Evolutionary conservation across 768 basidiomycete genomes (phyloP), one percentile per base, ranked within the genome.

Genomic region (Peribolospora baueri): DNA sequence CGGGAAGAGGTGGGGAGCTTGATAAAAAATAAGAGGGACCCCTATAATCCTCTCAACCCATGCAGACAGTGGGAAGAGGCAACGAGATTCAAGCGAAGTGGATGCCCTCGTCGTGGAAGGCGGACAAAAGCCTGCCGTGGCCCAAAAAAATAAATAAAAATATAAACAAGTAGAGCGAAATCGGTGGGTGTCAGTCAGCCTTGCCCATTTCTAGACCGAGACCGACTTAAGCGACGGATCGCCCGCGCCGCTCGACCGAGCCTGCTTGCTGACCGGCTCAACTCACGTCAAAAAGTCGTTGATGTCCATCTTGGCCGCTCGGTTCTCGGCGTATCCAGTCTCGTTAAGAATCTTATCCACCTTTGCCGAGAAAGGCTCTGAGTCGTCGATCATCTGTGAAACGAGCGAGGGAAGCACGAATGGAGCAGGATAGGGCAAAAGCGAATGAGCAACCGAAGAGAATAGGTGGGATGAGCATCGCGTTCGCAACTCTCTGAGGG

Each of bases 271-370:
- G 46, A 43, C 36, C 9, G 11, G n/a, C 39, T 47, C 8, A 36
- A 70, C 80, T 54, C 63, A 86, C 85, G 82, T 87, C 43, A 95
- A 70, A 36, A 95, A 71, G 65, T 91, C 90, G 60, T 91, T 82
- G 8, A 93, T 73, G 56, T 81, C 78, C 87, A 97, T 90, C 68
- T 95, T 95, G 2, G 86, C 77, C 1, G 84, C 85, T 48, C 90
- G 76, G 52, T 73, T 76, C 52, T 90, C 82, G 14, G 77, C 74
- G 62, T 77, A 80, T 0, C 76, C 81, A 4, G 78, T 77, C 52
- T 82, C 78, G 5, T 71, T 68, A 25, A 91, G 69, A 51, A 90
- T 78, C 59, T 76, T 71, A 57, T 88, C 82, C 4, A 77, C 74
- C 25, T 60, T 58, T 7, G 52, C 54, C 6, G 61, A 40, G 11